Evolutionary conservation across 495 filamentous ascomycete genomes (phyloP).

Genomic region (Lepraria neglecta): DNA sequence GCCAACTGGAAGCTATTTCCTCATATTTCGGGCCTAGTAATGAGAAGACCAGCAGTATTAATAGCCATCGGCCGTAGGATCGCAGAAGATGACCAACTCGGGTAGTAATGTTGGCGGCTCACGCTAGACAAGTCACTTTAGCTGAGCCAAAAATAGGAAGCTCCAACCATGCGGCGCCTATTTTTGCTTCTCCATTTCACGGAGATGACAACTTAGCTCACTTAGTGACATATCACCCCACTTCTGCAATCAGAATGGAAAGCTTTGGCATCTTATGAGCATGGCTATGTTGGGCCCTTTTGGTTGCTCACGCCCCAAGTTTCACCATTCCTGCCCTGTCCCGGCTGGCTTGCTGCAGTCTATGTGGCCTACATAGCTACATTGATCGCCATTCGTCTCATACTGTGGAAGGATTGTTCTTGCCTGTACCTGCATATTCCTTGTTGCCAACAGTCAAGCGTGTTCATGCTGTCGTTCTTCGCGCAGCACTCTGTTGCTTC

Average conservation of each 20-base stretch:
- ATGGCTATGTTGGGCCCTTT: background rate
- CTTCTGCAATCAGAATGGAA: too few species aligned
- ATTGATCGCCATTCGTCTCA: background rate
- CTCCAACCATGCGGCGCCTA: conserved; percentile 3
- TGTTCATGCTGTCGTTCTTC: background rate
- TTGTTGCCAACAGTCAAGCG: background rate
- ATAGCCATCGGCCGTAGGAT: background rate
- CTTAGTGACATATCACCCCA: too few species aligned
- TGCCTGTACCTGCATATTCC: background rate
- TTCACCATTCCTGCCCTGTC: background rate
- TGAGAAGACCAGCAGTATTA: too few species aligned
- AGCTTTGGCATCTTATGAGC: background rate
- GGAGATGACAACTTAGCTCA: too few species aligned
- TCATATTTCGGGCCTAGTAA: too few species aligned
- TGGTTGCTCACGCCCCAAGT: conserved; percentile 2
- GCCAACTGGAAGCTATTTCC: too few species aligned
- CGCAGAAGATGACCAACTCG: background rate
- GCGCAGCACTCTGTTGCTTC: background rate
- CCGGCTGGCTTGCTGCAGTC: conserved; percentile 1
- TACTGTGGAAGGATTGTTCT: background rate
- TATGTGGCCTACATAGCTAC: conserved; percentile 6
- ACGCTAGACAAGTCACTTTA: background rate
- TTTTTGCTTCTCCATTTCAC: conserved; percentile 1
- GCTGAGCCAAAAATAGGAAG: conserved; percentile 5
- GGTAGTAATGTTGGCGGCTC: background rate